Evolutionary conservation across 768 basidiomycete genomes (phyloP).

Genomic region (Podaxis mareebaensis): DNA sequence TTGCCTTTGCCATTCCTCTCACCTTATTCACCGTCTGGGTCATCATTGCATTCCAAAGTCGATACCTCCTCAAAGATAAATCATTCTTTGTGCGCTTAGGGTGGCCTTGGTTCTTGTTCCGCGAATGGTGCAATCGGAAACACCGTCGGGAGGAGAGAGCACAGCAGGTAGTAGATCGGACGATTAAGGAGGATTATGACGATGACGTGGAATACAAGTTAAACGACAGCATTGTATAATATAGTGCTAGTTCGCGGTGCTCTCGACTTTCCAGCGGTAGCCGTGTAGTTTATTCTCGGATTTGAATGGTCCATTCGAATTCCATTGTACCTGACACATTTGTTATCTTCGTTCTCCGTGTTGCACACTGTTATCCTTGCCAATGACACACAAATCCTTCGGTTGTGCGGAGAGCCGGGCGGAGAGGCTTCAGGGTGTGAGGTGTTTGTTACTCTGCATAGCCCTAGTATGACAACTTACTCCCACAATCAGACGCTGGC

Average conservation of each 20-base stretch:
- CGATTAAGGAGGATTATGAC: neutral
- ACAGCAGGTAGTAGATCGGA: neutral
- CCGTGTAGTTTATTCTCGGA: too few relatives aligned
- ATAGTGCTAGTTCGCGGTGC: neutral
- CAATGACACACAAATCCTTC: too few relatives aligned
- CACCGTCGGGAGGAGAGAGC: neutral
- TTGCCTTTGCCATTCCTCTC: conserved; percentile 43
- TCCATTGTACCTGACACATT: too few relatives aligned
- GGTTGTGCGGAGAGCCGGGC: too few relatives aligned
- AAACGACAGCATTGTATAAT: conserved; percentile 6
- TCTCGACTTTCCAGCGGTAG: too few relatives aligned
- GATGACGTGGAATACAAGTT: neutral
- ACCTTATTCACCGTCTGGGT: conserved; percentile 54
- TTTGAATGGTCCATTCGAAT: too few relatives aligned
- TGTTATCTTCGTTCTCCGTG: too few relatives aligned
- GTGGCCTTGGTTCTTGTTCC: conserved; percentile 35
- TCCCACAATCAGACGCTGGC: too few relatives aligned
- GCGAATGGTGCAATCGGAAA: neutral
- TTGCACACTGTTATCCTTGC: too few relatives aligned
- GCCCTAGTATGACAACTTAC: too few relatives aligned
- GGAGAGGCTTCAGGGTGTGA: too few relatives aligned
- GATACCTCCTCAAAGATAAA: conserved; percentile 32
- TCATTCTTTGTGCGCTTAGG: conserved; percentile 32
- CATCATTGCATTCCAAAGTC: conserved; percentile 54
- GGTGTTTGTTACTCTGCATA: too few relatives aligned